Percentiles rank a stretch among this genome's conserved stretches.
These are phyloP conservation scores for Penicillium subrubescens DNA, from an alignment of 495 filamentous ascomycete species.

Conservation along the genomic window DNA sequence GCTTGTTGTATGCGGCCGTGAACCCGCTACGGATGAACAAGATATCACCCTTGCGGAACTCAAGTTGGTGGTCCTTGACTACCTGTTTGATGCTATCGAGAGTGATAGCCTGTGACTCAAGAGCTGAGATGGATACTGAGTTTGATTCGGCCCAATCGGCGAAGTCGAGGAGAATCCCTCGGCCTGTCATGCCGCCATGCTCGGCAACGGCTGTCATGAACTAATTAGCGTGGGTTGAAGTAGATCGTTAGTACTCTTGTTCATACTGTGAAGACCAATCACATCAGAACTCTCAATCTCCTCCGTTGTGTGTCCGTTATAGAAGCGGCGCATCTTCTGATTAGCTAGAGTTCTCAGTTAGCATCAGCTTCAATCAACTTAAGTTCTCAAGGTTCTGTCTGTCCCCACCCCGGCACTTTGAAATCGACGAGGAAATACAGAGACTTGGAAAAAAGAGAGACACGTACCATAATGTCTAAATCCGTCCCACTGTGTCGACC, in stretches of 20 bases:
- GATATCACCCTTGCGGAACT: constrained; percentile 49
- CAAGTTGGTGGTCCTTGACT: constrained; percentile 32
- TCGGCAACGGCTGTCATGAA: constrained; percentile 26
- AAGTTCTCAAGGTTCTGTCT: neutral
- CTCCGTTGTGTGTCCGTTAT: constrained; percentile 58
- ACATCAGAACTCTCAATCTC: constrained; percentile 52
- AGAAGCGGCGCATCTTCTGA: constrained; percentile 55
- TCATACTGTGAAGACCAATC: constrained; percentile 42
- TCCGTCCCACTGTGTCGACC: constrained; percentile 53
- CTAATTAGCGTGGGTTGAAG: neutral
- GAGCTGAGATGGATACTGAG: constrained; percentile 27
- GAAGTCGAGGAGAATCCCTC: constrained; percentile 54
- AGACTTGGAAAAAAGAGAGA: neutral
- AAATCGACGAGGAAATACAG: neutral
- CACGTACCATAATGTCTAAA: constrained; percentile 49
- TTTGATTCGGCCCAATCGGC: constrained; percentile 48
- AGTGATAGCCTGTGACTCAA: constrained; percentile 37
- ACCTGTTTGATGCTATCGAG: constrained; percentile 36
- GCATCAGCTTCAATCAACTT: neutral
- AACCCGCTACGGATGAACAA: constrained; percentile 53
- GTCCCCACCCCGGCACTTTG: too few species aligned
- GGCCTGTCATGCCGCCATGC: constrained; percentile 45
- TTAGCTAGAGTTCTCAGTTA: constrained; percentile 29
- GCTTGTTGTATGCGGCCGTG: constrained; percentile 33
- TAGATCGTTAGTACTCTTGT: neutral